These are phyloP conservation scores for Mucor circinelloides DNA, from an alignment of 371 early-diverging fungal genomes.

Conservation along the genomic window DNA sequence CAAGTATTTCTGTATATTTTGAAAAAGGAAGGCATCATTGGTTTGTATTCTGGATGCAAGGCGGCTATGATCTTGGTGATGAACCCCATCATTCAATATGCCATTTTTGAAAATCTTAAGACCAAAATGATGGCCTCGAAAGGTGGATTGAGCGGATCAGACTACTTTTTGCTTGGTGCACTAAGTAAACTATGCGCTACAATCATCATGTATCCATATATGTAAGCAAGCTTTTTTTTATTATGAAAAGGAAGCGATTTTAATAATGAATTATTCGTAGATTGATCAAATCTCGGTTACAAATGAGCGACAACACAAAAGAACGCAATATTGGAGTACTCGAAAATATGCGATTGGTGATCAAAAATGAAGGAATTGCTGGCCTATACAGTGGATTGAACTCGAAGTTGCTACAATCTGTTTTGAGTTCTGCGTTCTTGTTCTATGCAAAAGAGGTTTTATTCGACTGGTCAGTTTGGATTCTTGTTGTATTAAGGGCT, in stretches of 20 bases:
- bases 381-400: conserved; percentile 88
- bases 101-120: conserved; percentile 82
- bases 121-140: conserved; percentile 63
- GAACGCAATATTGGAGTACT: conserved; percentile 75
- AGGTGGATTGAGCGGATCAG: conserved; percentile 67
- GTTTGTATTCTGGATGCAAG: conserved; percentile 84
- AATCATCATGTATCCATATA: conserved; percentile 94
- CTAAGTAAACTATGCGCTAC: conserved; percentile 92
- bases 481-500: conserved; percentile 54
- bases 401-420: conserved; percentile 86
- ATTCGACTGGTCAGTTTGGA: conserved; percentile 71
- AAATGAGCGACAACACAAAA: conserved; percentile 77
- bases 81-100: conserved; percentile 97
- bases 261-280: conserved; percentile 30
- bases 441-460: conserved; percentile 89
- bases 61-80: conserved; percentile 93
- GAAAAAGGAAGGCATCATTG: conserved; percentile 80
- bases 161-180: conserved; percentile 94
- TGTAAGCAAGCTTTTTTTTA: conserved; percentile 53
- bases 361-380: conserved; percentile 75
- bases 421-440: conserved; percentile 89
- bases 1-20: conserved; percentile 68
- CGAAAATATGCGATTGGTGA: conserved; percentile 87
- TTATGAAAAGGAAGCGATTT: background rate
- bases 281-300: conserved; percentile 94